Evolutionary conservation across 1,284 basidiomycete species (phyloP), one percentile per base, ranked within the genome.

Genomic region (Phenoliferia sp.): DNA sequence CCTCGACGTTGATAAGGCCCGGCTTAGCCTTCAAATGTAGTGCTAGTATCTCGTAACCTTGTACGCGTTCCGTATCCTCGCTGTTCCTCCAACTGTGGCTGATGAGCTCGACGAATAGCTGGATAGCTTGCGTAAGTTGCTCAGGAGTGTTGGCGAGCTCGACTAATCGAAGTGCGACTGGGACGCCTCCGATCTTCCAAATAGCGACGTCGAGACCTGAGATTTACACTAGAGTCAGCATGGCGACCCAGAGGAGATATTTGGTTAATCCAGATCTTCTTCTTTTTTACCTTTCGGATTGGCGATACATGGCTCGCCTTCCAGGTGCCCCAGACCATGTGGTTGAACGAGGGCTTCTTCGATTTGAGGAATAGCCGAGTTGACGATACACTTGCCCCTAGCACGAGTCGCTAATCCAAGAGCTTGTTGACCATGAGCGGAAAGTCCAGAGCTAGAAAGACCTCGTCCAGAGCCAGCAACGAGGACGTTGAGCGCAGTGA

Each of bases 81-180:
- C 90, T 92, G 74, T 90, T 92, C 75, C 90, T 86, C 94, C 94
- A 97, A 74, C 87, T 90, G 72, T 89, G 87, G 68, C 85, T 85
- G 48, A 95, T 79, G 6, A 89, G 86, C 74, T 94, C 89, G 6
- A 86, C 84, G 39, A 96, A 80, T 29, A 96, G 85, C 4, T 85
- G 81, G 19, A 95, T 78, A 0, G 90, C 84, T 33, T 86, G 82
- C 0, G 87, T 88, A 3, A 96, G 78, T 73, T 93, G 88, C 69
- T 88, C 88, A 0, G 86, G 78, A 1, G 85, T 90, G 84, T 84
- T 82, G 3, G 91, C 87, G n/a, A 90, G 80, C 75, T 92, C 88
- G 44, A 97, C 84, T 63, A 97, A 79, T 67, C 87, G 83, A 72
- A 97, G 79, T 1, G 87, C 82, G 28, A 94, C 83, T 3, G 88